Conservation (phyloP, 768 basidiomycete species). For the Cystofilobasidium bisporidii region DNA sequence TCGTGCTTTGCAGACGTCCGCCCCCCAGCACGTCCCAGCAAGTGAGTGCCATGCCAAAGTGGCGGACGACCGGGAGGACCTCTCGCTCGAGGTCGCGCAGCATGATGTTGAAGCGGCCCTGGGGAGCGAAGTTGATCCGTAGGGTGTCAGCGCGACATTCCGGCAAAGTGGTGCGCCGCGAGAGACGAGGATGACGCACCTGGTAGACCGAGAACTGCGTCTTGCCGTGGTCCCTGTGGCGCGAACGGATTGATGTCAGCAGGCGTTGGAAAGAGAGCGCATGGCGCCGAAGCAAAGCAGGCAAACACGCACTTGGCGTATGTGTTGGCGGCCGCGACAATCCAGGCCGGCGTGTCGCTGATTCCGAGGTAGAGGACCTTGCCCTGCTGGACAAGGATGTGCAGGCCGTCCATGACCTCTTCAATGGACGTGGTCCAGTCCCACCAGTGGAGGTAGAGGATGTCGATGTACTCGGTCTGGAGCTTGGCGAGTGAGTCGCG, state of each 20-base stretch:
- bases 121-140: too few relatives aligned
- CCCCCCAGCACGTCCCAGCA: slow-evolving; percentile 29
- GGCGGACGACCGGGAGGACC: slow-evolving; percentile 41
- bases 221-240: slow-evolving; percentile 20
- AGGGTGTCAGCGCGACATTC: too few relatives aligned
- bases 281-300: too few relatives aligned
- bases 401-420: slow-evolving; percentile 31
- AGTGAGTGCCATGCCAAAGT: slow-evolving; percentile 35
- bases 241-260: too few relatives aligned
- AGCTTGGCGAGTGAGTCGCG: slow-evolving; percentile 31
- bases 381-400: slow-evolving; percentile 29
- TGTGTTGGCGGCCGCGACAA: slow-evolving; percentile 31
- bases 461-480: slow-evolving; percentile 31
- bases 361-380: slow-evolving; percentile 35
- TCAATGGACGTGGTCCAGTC: slow-evolving; percentile 29
- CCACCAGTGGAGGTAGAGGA: not conserved
- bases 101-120: slow-evolving; percentile 40
- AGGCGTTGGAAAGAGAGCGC: too few relatives aligned
- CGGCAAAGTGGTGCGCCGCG: too few relatives aligned
- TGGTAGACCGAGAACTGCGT: slow-evolving; percentile 29
- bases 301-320: too few relatives aligned
- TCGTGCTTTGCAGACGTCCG: slow-evolving; percentile 25
- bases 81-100: slow-evolving; percentile 43
- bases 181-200: too few relatives aligned
- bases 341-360: slow-evolving; percentile 33